Evolutionary conservation across 2,329 filamentous ascomycete genomes (phyloP).

Genomic region (Alternaria conjuncta): DNA sequence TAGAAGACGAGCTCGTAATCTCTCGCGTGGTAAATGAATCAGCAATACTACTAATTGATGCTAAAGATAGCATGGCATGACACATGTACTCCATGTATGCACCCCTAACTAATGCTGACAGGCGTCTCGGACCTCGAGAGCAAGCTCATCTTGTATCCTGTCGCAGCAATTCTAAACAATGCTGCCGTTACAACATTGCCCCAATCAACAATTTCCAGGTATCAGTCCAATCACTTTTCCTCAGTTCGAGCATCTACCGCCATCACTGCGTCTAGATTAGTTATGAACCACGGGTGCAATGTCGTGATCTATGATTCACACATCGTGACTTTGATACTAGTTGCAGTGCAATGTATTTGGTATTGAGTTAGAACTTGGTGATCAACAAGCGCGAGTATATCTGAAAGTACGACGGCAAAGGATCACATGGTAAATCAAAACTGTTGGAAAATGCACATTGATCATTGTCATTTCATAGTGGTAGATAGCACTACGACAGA

Average conservation of each 20-base stretch:
- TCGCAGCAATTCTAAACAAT: not conserved
- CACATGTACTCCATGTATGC: not conserved
- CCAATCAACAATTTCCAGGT: not conserved
- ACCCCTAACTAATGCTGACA: not conserved
- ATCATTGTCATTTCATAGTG: slow-evolving; percentile 24
- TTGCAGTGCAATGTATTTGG: not conserved
- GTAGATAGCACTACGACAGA: slow-evolving; percentile 21
- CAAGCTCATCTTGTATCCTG: not conserved
- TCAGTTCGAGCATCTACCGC: not conserved
- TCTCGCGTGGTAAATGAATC: not conserved
- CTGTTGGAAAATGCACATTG: slow-evolving; percentile 2
- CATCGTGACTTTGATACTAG: not conserved
- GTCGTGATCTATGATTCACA: not conserved
- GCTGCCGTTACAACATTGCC: not conserved
- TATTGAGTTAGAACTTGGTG: not conserved
- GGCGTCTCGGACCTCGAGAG: not conserved
- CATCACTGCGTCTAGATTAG: not conserved
- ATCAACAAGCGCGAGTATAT: not conserved
- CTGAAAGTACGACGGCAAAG: not conserved
- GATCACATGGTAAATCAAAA: not conserved
- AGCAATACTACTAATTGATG: not conserved
- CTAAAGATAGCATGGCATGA: not conserved
- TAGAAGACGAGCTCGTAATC: not conserved
- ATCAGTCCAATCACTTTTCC: not conserved
- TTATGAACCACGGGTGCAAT: not conserved